Percentiles rank a stretch among this genome's conserved stretches.
These are phyloP conservation scores for Aspergillus affinis DNA, from an alignment of 495 filamentous ascomycete genomes.

Conservation along the genomic window DNA sequence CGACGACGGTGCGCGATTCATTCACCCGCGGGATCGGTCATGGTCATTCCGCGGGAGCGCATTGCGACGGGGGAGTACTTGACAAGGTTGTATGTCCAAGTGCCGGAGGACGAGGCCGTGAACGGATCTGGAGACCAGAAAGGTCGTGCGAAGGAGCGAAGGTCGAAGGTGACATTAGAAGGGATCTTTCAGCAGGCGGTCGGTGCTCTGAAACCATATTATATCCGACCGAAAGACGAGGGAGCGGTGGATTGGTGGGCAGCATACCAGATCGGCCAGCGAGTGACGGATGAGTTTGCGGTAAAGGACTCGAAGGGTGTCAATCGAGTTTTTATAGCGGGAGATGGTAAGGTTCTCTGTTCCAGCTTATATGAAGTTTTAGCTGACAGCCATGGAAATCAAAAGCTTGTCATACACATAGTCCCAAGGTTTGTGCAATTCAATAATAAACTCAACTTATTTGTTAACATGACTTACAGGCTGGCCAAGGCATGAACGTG, in stretches of 20 bases:
- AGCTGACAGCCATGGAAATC: constrained; percentile 2
- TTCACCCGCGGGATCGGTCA: constrained; percentile 62
- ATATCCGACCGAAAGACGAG: constrained; percentile 39
- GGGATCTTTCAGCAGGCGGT: constrained; percentile 43
- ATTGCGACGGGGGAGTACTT: constrained; percentile 55
- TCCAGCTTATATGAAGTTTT: neutral
- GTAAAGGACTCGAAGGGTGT: constrained; percentile 50
- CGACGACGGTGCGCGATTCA: constrained; percentile 66
- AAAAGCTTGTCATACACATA: constrained; percentile 57
- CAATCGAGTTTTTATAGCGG: constrained; percentile 65
- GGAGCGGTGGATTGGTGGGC: constrained; percentile 63
- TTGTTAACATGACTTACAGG: constrained; percentile 38
- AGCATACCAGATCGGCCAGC: constrained; percentile 68
- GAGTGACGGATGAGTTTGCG: constrained; percentile 66
- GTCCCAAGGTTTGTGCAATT: constrained; percentile 57
- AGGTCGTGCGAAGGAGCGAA: constrained; percentile 31
- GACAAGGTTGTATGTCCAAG: constrained; percentile 66
- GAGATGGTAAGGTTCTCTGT: constrained; percentile 47
- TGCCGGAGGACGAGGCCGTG: constrained; percentile 32
- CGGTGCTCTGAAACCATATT: constrained; percentile 47
- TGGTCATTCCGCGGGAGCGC: constrained; percentile 69
- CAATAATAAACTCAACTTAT: neutral
- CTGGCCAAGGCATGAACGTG: constrained; percentile 88
- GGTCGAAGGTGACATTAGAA: constrained; percentile 40
- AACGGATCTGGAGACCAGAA: constrained; percentile 22